Percentiles rank a stretch among this genome's conserved stretches.
Evolutionary conservation across 345 rosid species (phyloP).

Genomic region (Citrus sp.): DNA sequence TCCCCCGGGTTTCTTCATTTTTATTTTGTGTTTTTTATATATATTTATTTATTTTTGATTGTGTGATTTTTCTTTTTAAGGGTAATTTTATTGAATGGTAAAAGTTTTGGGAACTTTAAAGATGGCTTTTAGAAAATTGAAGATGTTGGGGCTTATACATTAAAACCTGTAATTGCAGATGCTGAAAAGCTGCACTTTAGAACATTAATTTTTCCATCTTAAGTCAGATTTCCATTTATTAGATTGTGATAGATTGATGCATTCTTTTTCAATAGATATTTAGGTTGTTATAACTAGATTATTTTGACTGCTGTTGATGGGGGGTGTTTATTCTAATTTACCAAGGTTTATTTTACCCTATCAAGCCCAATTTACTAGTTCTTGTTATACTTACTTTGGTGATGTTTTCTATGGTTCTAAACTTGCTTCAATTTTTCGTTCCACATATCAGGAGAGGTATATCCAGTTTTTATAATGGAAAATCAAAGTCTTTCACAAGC

Average conservation of each 20-base stretch:
- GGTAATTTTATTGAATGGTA: not conserved
- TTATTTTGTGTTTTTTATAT: not conserved
- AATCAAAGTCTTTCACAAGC: slow-evolving; percentile 50
- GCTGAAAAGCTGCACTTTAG: not conserved
- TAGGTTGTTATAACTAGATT: not conserved
- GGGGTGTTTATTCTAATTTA: not conserved
- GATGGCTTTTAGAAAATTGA: not conserved
- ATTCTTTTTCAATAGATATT: no score
- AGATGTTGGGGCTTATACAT: no score
- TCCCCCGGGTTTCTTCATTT: not conserved
- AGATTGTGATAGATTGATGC: not conserved
- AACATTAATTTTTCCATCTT: not conserved
- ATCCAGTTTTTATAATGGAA: slow-evolving; percentile 43
- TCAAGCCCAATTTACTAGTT: not conserved
- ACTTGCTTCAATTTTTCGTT: not conserved
- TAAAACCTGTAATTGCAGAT: not conserved
- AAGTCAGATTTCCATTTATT: not conserved
- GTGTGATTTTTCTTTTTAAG: not conserved
- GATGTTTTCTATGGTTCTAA: not conserved
- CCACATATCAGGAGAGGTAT: slow-evolving; percentile 35
- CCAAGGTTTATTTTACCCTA: not conserved
- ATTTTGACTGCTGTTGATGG: not conserved
- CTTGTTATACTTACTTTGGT: not conserved
- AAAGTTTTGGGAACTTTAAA: not conserved
- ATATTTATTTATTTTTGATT: not conserved